These are phyloP conservation scores for Ophiocordyceps camponoti-floridani DNA, from an alignment of 2,329 filamentous ascomycete species.

Conservation along the genomic window DNA sequence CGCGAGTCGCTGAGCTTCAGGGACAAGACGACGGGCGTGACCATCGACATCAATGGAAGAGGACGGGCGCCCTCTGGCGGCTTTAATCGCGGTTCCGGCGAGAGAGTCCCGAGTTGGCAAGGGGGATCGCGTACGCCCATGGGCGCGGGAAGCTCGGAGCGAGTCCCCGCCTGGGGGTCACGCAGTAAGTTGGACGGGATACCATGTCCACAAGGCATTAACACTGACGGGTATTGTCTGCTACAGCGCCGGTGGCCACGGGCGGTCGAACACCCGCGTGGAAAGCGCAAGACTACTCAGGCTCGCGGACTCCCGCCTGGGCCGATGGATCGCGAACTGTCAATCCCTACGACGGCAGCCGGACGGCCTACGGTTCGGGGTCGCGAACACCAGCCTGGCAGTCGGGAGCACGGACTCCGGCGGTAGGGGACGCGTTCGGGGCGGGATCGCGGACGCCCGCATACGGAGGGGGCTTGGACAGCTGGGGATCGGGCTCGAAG, in stretches of 20 bases:
- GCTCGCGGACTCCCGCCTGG: constrained; percentile 54
- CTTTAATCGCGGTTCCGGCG: constrained; percentile 24
- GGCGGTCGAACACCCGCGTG: constrained; percentile 46
- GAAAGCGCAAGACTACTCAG: constrained; percentile 32
- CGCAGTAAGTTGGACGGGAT: constrained; percentile 35
- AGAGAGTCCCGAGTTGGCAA: constrained; percentile 38
- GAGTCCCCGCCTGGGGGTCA: constrained; percentile 62
- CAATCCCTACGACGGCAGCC: constrained; percentile 55
- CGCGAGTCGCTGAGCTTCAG: constrained; percentile 74
- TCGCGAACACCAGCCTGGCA: constrained; percentile 63
- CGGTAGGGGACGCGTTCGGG: constrained; percentile 39
- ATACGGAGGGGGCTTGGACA: constrained; percentile 34
- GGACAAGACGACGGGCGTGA: constrained; percentile 62
- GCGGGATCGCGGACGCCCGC: constrained; percentile 52
- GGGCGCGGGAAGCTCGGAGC: constrained; percentile 37
- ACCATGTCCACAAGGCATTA: neutral
- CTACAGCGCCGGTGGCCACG: constrained; percentile 34
- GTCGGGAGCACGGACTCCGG: constrained; percentile 57
- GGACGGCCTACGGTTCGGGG: constrained; percentile 61
- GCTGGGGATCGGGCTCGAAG: constrained; percentile 52
- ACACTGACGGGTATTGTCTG: neutral
- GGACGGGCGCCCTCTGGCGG: constrained; percentile 28
- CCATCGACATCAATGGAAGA: constrained; percentile 49
- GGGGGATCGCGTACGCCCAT: constrained; percentile 52
- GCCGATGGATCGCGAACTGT: constrained; percentile 47